Conservation (phyloP, 345 rosid genomes). For the Populus pruinosa region DNA sequence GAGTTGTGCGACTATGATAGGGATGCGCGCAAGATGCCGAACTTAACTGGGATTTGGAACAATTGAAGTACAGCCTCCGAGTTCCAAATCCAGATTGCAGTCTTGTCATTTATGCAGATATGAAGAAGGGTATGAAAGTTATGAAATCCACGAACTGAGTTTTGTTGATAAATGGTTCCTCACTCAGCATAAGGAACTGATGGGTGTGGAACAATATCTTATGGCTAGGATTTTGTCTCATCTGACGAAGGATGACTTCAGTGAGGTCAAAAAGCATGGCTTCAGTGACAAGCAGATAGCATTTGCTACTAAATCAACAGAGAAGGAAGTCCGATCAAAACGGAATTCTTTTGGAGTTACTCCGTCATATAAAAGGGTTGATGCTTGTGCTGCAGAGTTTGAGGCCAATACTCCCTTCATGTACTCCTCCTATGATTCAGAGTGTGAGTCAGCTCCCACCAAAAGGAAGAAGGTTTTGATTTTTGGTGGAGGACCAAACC, state of each 20-base stretch:
- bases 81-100: slow-evolving; percentile 87
- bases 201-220: slow-evolving; percentile 91
- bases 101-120: slow-evolving; percentile 83
- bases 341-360: slow-evolving; percentile 64
- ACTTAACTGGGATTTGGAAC: slow-evolving; percentile 91
- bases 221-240: slow-evolving; percentile 48
- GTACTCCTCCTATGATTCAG: slow-evolving; percentile 92
- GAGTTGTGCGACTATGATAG: slow-evolving; percentile 39
- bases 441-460: slow-evolving; percentile 92
- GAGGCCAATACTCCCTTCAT: slow-evolving; percentile 95
- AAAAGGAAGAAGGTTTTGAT: slow-evolving; percentile 78
- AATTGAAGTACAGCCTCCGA: slow-evolving; percentile 76
- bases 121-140: slow-evolving; percentile 94
- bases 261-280: slow-evolving; percentile 75
- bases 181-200: slow-evolving; percentile 74
- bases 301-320: slow-evolving; percentile 79
- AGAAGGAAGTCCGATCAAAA: slow-evolving; percentile 70
- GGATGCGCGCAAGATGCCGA: slow-evolving; percentile 76
- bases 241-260: slow-evolving; percentile 75
- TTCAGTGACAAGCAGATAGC: slow-evolving; percentile 97
- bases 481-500: slow-evolving; percentile 97
- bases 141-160: slow-evolving; percentile 74
- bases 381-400: slow-evolving; percentile 98
- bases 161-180: slow-evolving; percentile 95
- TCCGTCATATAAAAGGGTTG: slow-evolving; percentile 90